Evolutionary conservation across 208 protist species (phyloP), one percentile per base, ranked within the genome.

Genomic region (Balamuthia mandrillaris): DNA sequence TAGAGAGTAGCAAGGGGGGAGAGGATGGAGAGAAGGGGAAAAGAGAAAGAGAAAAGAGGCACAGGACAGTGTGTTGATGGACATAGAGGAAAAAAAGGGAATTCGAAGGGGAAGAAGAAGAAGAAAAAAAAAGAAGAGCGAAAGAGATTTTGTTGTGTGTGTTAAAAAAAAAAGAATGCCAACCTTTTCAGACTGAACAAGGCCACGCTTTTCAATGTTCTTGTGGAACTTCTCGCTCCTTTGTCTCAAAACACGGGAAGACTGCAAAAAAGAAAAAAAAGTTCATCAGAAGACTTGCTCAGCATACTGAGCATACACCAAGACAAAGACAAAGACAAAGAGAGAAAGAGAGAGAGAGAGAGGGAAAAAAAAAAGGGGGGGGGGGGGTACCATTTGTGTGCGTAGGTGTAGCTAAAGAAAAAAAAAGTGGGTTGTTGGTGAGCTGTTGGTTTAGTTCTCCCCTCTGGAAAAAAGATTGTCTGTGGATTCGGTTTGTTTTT

Each of bases 401-500:
- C n/a, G 49, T 56, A 21, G 16, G 49, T 56, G 49, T n/a, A 56
- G 16, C n/a, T n/a, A n/a, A n/a, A n/a, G n/a, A n/a, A n/a, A n/a
- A n/a, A n/a, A n/a, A n/a, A n/a, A n/a, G n/a, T n/a, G n/a, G n/a
- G 49, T 56, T 56, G 49, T 56, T 56, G 49, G 49, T 56, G 49
- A 56, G 18, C 16, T 21, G n/a, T n/a, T n/a, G n/a, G n/a, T 21
- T 56, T 56, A n/a, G n/a, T n/a, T n/a, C n/a, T n/a, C 49, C 18
- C 70, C 6, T 7, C 1, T 2, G 89, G 96, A n/a, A 97, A 86
- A 86, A 97, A 97, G 37, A 97, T 91, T 21, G 89, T 95, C 18
- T 90, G 91, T 44, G 92, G 84, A 74, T 9, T 1, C 1, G n/a
- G 9, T 45, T 4, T 70, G 41, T 10, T 35, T 10, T 35, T 35